phyloP scores from a whole-genome alignment of 495 filamentous ascomycete genomes.

The Amniculicola lignicola region DNA sequence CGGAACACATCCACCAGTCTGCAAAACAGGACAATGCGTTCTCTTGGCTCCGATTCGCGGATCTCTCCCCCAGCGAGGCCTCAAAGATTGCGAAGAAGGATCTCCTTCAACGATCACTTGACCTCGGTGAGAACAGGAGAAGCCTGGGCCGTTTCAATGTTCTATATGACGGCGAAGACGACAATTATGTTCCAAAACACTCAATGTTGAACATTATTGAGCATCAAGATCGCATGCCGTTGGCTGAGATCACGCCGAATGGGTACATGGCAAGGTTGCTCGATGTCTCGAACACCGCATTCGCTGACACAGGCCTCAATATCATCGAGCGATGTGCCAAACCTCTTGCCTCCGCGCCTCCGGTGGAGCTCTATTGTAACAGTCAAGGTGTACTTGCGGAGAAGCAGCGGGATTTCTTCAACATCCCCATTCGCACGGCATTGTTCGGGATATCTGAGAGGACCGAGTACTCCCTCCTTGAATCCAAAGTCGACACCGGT shows the following conservation, averaged over 20 bases:
- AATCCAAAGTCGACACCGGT: conserved; percentile 61
- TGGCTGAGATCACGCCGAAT: conserved; percentile 68
- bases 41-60: conserved; percentile 85
- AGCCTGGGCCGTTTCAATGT: conserved; percentile 50
- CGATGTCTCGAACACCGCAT: conserved; percentile 69
- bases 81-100: conserved; percentile 62
- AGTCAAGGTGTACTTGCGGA: conserved; percentile 65
- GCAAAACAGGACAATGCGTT: conserved; percentile 61
- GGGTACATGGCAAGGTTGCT: conserved; percentile 71
- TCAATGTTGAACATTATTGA: conserved; percentile 76
- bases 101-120: conserved; percentile 62
- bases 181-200: conserved; percentile 61
- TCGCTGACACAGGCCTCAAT: conserved; percentile 65
- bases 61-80: conserved; percentile 69
- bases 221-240: conserved; percentile 61
- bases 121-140: conserved; percentile 47
- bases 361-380: conserved; percentile 73
- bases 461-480: conserved; percentile 71
- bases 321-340: conserved; percentile 75
- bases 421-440: conserved; percentile 64
- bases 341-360: conserved; percentile 78
- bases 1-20: conserved; percentile 68
- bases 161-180: conserved; percentile 61
- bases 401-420: conserved; percentile 75
- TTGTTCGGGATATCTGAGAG: conserved; percentile 64